Conservation (phyloP, 176 grass and related monocot genomes). For the Hordeum marinum region DNA sequence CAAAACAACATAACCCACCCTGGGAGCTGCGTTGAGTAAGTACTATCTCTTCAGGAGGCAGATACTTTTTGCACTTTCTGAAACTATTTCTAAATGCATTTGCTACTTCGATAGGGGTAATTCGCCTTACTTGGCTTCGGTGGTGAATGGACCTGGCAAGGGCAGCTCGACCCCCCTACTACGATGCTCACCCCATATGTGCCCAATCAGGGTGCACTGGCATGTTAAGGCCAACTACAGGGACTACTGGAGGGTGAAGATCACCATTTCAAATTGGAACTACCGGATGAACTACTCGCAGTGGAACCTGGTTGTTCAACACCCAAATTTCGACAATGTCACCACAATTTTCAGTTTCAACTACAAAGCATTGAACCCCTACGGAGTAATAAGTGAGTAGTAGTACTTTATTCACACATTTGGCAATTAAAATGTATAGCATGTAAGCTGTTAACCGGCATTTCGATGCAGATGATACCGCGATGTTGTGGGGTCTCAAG, state of each 20-base stretch:
- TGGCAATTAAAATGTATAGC: neutral
- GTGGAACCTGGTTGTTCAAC: slow-evolving; percentile 70
- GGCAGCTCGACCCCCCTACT: slow-evolving; percentile 47
- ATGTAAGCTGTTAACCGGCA: neutral
- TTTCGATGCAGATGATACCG: slow-evolving; percentile 57
- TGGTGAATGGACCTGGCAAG: slow-evolving; percentile 48
- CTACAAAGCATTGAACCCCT: slow-evolving; percentile 51
- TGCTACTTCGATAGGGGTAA: slow-evolving; percentile 33
- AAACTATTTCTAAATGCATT: neutral
- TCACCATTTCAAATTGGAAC: slow-evolving; percentile 68
- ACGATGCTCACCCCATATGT: slow-evolving; percentile 64
- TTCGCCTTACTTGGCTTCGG: slow-evolving; percentile 60
- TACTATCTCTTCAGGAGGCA: neutral
- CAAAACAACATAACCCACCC: slow-evolving; percentile 61
- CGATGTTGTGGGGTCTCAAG: slow-evolving; percentile 72
- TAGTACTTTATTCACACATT: slow-evolving; percentile 27
- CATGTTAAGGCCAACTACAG: slow-evolving; percentile 76
- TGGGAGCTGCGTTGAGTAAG: slow-evolving; percentile 80
- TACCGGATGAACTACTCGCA: slow-evolving; percentile 76
- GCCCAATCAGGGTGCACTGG: slow-evolving; percentile 84
- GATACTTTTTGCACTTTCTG: neutral
- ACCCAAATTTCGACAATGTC: slow-evolving; percentile 70
- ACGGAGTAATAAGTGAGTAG: slow-evolving; percentile 75
- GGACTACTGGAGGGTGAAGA: slow-evolving; percentile 74
- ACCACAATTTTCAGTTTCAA: slow-evolving; percentile 72